Percentiles rank a stretch among this genome's conserved stretches.
phyloP scores from a whole-genome alignment of 192 early-diverging fungal species.

The Gaertneriomyces semiglobifer region DNA sequence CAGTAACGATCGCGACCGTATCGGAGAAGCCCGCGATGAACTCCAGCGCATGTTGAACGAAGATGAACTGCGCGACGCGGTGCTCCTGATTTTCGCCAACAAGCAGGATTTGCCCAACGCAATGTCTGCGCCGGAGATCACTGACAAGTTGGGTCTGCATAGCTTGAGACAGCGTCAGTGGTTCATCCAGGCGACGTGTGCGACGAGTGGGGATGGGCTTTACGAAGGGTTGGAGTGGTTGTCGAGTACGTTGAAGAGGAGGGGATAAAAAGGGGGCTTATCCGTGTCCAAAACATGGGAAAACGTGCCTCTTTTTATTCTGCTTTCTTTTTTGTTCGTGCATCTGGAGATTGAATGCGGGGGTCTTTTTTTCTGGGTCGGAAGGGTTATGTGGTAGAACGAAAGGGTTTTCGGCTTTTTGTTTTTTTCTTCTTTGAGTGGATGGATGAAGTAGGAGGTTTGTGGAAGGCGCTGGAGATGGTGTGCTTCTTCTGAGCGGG shows the following conservation, averaged over 20 bases:
- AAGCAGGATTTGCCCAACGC: constrained; percentile 98
- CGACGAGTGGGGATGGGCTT: constrained; percentile 91
- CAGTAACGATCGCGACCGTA: constrained; percentile 91
- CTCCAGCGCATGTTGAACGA: constrained; percentile 93
- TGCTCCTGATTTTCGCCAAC: constrained; percentile 95
- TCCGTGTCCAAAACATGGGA: not conserved
- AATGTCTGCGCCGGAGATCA: constrained; percentile 91
- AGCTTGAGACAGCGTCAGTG: constrained; percentile 78
- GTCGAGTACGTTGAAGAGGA: constrained; percentile 42
- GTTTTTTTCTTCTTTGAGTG: too few relatives aligned
- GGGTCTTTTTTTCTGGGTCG: too few relatives aligned
- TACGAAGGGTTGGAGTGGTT: constrained; percentile 98
- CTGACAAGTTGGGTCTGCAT: constrained; percentile 87
- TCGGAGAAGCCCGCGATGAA: constrained; percentile 90
- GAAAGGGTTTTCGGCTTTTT: too few relatives aligned
- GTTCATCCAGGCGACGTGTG: constrained; percentile 93
- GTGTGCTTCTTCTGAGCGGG: too few relatives aligned
- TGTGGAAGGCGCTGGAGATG: too few relatives aligned
- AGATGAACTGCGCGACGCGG: constrained; percentile 88
- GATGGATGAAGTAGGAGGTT: too few relatives aligned
- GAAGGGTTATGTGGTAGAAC: too few relatives aligned
- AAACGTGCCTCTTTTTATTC: too few relatives aligned
- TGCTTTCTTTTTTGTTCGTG: too few relatives aligned
- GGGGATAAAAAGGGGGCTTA: constrained; percentile 1
- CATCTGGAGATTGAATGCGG: too few relatives aligned